Base-by-base conservation (phyloP, 2,329 filamentous ascomycete genomes). In the Fusarium pilosicola region DNA sequence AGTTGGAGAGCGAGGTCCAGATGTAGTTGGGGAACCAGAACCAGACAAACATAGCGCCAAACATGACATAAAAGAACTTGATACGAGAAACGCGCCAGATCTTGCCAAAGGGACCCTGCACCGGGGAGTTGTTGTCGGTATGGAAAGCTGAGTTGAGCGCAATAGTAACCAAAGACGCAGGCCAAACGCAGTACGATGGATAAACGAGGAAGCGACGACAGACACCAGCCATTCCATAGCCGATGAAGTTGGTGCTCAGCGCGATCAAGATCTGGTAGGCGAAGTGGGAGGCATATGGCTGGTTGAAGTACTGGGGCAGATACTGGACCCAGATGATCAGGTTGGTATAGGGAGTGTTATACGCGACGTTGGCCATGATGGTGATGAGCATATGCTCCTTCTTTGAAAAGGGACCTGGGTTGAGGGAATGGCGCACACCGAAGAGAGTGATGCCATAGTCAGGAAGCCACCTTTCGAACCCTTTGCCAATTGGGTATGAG, bases 321-420 rank as follows among this genome's bases (percentile, higher is more conserved):
- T 82, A 84, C 57, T 89, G 87, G 11, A 85, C 85, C 86, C 86
- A 88, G 68, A 88, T 86, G 65, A 89, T 88, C 75, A 87, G 84
- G 79, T 86, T 86, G 7, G 87, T 89, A 75, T 88, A 89, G 0
- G 87, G 87, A 7, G 83, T 83, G 67, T 85, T 85, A 79, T 84
- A 87, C 18, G 86, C 85, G 18, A 88, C 87, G 77, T 92, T 91
- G 62, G 91, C 89, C 87, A 89, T 89, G 78, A 89, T 88, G 66
- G 87, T 87, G 71, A 90, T 88, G 45, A 91, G 83, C 84, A 89
- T 88, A 76, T 91, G 89, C 78, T 91, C 89, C 80, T 91, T 91
- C 75, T 86, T 86, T 61, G 86, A 87, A 76, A 90, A 90, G 5
- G 85, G 86, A 0, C 88, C 88, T 0, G 88, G 88, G 74, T 89